Evolutionary conservation across 164 flowering plant genomes (phyloP), one percentile per base, ranked within the genome.

Genomic region (Warburgia ugandensis): DNA sequence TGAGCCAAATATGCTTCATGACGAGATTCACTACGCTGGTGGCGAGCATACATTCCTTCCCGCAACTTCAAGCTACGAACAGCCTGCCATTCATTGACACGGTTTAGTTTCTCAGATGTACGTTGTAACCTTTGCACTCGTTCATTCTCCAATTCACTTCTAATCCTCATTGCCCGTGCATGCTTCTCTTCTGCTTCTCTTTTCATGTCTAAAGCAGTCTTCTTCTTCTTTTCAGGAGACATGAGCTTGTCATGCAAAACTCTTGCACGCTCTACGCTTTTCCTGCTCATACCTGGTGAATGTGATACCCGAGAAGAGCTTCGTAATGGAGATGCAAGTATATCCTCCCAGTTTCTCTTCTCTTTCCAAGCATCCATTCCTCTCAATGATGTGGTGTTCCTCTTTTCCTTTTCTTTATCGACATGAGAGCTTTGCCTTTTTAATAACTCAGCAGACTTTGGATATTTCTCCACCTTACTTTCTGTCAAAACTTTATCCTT

Each of bases 321-420:
- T 50, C 83, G 78, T 56, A 61, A 57, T 33, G 95, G 88, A 58
- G 86, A 64, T 21, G 86, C 74, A 60, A 90, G 89, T 63, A 90
- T 78, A 48, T 84, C 95, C 58, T 78, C 85, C 97, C 97, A 90
- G 58, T 86, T 84, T 53, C 97, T 77, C 67, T 82, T 86, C 69
- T 86, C 91, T 61, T 82, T 90, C 97, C 97, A 90, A 35, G 94
- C 95, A 80, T 90, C 85, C 88, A 84, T 65, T 42, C 83, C 69
- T 56, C 77, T 86, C 75, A 73, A 67, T 37, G 74, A 64, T 52
- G 67, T 21, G n/a, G 63, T 52, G 63, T 55, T 71, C 65, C 77
- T 80, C 69, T 61, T 81, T 48, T 84, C 94, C 66, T 74, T 83
- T 45, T 81, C 73, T 54, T 61, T 69, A 29, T 70, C 95, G 13